Evolutionary conservation across 2,329 filamentous ascomycete species (phyloP), one percentile per base, ranked within the genome.

Genomic region (Anisogramma anomala): DNA sequence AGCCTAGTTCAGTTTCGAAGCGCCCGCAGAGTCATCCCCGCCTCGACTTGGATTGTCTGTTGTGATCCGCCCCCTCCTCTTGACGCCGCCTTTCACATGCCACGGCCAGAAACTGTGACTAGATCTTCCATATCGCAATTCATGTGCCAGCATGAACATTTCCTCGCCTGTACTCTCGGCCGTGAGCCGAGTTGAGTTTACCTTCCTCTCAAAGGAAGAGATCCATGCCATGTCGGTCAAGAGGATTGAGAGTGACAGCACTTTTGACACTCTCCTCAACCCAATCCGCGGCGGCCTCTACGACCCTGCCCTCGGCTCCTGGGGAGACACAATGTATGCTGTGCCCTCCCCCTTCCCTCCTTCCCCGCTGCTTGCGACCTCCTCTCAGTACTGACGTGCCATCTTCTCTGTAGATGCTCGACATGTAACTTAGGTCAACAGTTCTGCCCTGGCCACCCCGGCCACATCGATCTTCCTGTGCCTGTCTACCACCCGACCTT

Each of bases 401-500:
- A 15, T 28, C 19, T 20, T 3, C 36, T 34, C 8, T 30, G 20
- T 52, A 94, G 86, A 57, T 98, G 91, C 66, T 74, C 86, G 53
- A 98, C 91, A 60, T 98, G 91, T 65, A 85, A 89, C 52, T 72
- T 94, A 50, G 83, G 80, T 55, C 80, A 79, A 47, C 74, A 79
- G 56, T 76, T 76, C 53, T 98, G 93, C 59, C 86, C 89, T 6
- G 93, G 93, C 43, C 93, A 98, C 66, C 76, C 83, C 45, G 93
- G 91, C 39, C 91, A 98, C 58, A 94, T 98, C 59, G 86, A 95
- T 53, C 78, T 98, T 10, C 88, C 91, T 11, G 82, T 88, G 10
- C 85, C 84, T 34, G 84, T 95, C 39, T 98, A 96, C 59, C 89
- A 98, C 61, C 85, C 89, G n/a, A 83, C 87, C 2, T 96, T 95